Conservation (phyloP, 805 yeast genomes). For the Ogataea paraovalis region DNA sequence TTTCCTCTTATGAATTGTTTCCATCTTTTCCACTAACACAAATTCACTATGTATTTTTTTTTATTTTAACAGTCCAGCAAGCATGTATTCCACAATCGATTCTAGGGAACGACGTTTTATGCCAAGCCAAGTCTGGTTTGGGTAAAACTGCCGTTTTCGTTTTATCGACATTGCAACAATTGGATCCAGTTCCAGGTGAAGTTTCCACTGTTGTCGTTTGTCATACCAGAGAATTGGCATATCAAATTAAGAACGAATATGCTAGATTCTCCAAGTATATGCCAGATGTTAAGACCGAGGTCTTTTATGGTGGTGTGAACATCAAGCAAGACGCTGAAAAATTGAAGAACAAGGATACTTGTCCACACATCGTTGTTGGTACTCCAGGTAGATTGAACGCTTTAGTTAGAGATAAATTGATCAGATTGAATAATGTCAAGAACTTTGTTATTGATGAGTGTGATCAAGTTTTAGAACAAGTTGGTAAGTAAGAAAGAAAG, state of each 20-base stretch:
- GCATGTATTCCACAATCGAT: constrained; percentile 97
- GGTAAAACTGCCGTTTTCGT: constrained; percentile 99
- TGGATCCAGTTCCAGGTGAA: constrained; percentile 97
- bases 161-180: constrained; percentile 90
- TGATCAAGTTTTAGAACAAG: constrained; percentile 87
- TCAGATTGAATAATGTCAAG: constrained; percentile 85
- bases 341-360: constrained; percentile 85
- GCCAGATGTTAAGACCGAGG: constrained; percentile 97
- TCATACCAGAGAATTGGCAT: constrained; percentile 98
- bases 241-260: constrained; percentile 96
- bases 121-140: constrained; percentile 99
- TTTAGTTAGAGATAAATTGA: constrained; percentile 83
- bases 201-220: constrained; percentile 91
- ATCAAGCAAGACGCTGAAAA: constrained; percentile 80
- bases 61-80: constrained; percentile 70
- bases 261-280: constrained; percentile 96
- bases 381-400: constrained; percentile 98
- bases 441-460: constrained; percentile 96
- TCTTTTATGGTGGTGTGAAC: constrained; percentile 94
- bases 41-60: not conserved
- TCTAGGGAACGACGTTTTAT: constrained; percentile 94
- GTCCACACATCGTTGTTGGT: constrained; percentile 96
- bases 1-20: not conserved
- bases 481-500: constrained; percentile 22
- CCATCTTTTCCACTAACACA: constrained; percentile 2